phyloP scores from a whole-genome alignment of 1,139 yeast genomes.

The Candida tetrigidarum region DNA sequence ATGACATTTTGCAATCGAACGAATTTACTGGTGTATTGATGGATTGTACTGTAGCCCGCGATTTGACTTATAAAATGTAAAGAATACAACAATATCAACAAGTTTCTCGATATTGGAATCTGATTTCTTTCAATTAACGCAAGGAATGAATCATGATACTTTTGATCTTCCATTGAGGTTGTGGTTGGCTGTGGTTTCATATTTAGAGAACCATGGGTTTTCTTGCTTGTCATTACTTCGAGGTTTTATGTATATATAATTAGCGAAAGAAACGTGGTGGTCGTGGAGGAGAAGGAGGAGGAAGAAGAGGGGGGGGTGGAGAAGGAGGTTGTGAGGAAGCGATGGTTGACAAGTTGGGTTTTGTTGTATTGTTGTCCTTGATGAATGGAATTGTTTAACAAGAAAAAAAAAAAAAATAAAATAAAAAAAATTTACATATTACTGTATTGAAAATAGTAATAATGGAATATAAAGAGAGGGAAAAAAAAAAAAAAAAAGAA shows the following conservation, averaged over 20 bases:
- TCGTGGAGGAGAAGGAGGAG: too few relatives aligned
- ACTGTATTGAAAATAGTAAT: background rate
- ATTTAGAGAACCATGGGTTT: slow-evolving; percentile 1
- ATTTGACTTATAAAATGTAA: slow-evolving; percentile 25
- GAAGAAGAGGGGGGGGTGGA: background rate
- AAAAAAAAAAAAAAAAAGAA: background rate
- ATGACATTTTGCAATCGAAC: slow-evolving; percentile 50
- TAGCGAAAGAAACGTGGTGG: slow-evolving; percentile 1
- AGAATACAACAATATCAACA: slow-evolving; percentile 33
- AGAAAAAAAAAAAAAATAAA: background rate
- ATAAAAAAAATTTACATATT: background rate
- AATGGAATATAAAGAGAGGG: background rate
- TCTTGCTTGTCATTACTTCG: background rate
- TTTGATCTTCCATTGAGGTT: slow-evolving; percentile 11
- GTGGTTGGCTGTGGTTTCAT: background rate
- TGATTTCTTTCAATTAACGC: slow-evolving; percentile 46
- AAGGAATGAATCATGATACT: slow-evolving; percentile 27
- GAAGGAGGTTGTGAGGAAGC: too few relatives aligned
- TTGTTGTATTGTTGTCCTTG: too few relatives aligned
- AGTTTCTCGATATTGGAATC: slow-evolving; percentile 34
- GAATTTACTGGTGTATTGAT: slow-evolving; percentile 44
- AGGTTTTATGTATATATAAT: background rate
- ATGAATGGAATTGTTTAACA: background rate
- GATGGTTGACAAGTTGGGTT: too few relatives aligned
- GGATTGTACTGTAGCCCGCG: slow-evolving; percentile 23